phyloP scores from a whole-genome alignment of 1,284 basidiomycete species.

The Melampsora americana region DNA sequence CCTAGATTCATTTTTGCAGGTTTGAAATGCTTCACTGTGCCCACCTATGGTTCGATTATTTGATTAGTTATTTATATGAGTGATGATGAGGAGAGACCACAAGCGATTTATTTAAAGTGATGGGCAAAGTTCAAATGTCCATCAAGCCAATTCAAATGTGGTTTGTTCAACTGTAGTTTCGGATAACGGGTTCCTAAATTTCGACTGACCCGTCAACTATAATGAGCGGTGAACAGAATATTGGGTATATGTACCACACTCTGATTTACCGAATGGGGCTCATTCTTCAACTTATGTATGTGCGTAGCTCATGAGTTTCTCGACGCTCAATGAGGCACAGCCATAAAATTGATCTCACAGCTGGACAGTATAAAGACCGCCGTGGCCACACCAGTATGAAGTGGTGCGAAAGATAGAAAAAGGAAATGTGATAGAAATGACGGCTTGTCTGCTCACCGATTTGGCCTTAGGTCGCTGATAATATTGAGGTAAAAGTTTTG shows the following conservation, averaged over 20 bases:
- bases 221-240: too few species aligned
- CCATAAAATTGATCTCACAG: neutral
- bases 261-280: too few species aligned
- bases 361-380: neutral
- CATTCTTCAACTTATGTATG: too few species aligned
- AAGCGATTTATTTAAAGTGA: too few species aligned
- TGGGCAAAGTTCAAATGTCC: neutral
- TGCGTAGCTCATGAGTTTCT: neutral
- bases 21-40: conserved; percentile 7
- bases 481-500: conserved; percentile 24
- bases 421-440: neutral
- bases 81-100: neutral
- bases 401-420: neutral
- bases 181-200: neutral
- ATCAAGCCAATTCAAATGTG: neutral
- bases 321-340: neutral
- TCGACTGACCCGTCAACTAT: too few species aligned
- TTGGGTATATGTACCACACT: too few species aligned
- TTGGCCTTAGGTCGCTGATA: conserved; percentile 24
- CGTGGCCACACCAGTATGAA: neutral
- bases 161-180: neutral
- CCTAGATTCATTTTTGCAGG: conserved; percentile 28
- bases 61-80: too few species aligned
- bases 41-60: conserved; percentile 7
- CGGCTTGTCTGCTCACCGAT: conserved; percentile 15